Evolutionary conservation across 1,139 yeast genomes (phyloP).

Genomic region (Nadsonia starkeyi-henricii): DNA sequence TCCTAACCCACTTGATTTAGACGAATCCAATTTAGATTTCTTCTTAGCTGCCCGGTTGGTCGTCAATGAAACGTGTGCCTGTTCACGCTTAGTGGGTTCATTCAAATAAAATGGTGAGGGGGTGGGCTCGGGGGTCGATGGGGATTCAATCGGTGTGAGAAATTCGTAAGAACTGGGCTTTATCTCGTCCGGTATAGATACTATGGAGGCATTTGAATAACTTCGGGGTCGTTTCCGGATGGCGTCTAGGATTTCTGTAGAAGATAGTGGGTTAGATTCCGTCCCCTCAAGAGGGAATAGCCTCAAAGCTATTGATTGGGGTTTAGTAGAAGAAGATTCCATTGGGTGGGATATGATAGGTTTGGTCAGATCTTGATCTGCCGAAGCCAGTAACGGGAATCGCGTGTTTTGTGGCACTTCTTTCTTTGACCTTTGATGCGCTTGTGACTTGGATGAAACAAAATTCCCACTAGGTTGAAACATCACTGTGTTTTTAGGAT

Average conservation of each 20-base stretch:
- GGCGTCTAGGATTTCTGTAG: neutral
- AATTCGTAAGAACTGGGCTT: neutral
- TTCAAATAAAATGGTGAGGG: neutral
- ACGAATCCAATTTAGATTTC: no score
- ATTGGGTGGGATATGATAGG: no score
- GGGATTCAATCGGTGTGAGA: neutral
- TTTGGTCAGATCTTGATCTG: no score
- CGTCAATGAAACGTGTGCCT: no score
- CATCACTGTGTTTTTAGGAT: neutral
- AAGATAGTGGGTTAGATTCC: neutral
- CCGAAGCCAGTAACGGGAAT: neutral
- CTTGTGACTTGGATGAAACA: neutral
- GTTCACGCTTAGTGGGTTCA: neutral
- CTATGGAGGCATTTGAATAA: neutral
- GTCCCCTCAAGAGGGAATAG: neutral
- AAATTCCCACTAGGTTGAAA: neutral
- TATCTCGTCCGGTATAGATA: neutral
- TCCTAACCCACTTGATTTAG: no score
- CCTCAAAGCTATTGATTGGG: neutral
- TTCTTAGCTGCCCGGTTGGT: no score
- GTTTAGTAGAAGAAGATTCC: neutral
- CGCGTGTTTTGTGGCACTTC: neutral
- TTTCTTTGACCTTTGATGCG: neutral
- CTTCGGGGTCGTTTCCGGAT: neutral
- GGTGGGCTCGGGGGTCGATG: neutral